Evolutionary conservation across 371 early-diverging fungal species (phyloP).

Genomic region (Actinomortierella wolfii): DNA sequence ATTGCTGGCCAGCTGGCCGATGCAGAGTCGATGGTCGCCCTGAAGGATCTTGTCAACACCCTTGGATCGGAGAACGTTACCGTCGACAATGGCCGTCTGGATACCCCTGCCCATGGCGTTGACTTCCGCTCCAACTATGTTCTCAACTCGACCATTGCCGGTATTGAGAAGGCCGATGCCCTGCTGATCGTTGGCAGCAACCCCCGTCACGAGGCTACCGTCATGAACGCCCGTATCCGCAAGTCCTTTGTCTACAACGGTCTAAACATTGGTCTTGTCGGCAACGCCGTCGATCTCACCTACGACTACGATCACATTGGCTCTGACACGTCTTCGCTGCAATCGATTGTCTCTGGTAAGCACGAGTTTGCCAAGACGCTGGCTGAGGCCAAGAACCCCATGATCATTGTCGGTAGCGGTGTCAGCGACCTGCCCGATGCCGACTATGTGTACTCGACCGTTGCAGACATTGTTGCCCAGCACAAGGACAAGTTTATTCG

Average conservation of each 20-base stretch:
- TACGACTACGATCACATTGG: slow-evolving; percentile 93
- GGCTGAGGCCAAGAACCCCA: slow-evolving; percentile 85
- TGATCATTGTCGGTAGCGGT: slow-evolving; percentile 89
- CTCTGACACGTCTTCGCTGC: slow-evolving; percentile 66
- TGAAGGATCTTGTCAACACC: slow-evolving; percentile 93
- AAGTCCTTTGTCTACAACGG: slow-evolving; percentile 89
- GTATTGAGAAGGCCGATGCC: slow-evolving; percentile 92
- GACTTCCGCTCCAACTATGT: slow-evolving; percentile 93
- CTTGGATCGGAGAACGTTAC: slow-evolving; percentile 85
- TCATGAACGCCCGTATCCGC: slow-evolving; percentile 94
- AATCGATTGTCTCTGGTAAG: slow-evolving; percentile 69
- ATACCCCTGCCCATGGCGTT: slow-evolving; percentile 62
- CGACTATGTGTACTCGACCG: slow-evolving; percentile 68
- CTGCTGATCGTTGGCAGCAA: slow-evolving; percentile 93
- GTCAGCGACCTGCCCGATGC: slow-evolving; percentile 78
- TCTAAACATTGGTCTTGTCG: slow-evolving; percentile 84
- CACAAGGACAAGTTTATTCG: slow-evolving; percentile 73
- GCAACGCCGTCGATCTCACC: slow-evolving; percentile 78
- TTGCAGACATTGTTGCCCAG: slow-evolving; percentile 71
- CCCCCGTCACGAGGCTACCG: slow-evolving; percentile 96
- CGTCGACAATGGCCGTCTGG: slow-evolving; percentile 69
- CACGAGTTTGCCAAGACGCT: slow-evolving; percentile 81
- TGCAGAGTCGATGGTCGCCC: slow-evolving; percentile 78
- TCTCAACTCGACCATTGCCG: slow-evolving; percentile 84
- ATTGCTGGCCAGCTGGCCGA: slow-evolving; percentile 96